phyloP scores from a whole-genome alignment of 228 moss, liverwort and hornwort species.

The Sphagnum fallax region DNA sequence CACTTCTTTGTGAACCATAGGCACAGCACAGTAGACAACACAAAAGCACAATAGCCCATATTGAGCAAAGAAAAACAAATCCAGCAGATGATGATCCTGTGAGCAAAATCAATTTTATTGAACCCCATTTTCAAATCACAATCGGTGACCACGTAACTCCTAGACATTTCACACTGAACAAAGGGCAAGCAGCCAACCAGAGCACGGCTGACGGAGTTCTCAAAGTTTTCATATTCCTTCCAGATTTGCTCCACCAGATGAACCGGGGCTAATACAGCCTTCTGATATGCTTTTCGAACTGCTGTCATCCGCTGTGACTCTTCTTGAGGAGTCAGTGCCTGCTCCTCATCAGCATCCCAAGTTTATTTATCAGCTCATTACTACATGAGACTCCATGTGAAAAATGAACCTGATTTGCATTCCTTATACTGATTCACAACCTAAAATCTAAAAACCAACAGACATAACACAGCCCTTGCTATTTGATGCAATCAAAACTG shows the following conservation, averaged over 20 bases:
- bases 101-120: constrained; percentile 51
- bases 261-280: constrained; percentile 83
- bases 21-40: constrained; percentile 13
- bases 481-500: no score
- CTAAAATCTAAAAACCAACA: no score
- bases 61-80: constrained; percentile 23
- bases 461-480: no score
- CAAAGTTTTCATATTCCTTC: constrained; percentile 99
- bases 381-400: neutral
- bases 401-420: neutral
- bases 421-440: no score
- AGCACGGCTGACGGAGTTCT: constrained; percentile 95
- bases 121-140: constrained; percentile 56
- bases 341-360: constrained; percentile 30
- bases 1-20: constrained; percentile 18
- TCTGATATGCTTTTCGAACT: constrained; percentile 96
- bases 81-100: constrained; percentile 15
- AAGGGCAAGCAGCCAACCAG: constrained; percentile 81
- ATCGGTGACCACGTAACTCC: constrained; percentile 33
- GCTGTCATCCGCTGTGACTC: constrained; percentile 96
- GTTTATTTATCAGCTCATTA: neutral
- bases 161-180: constrained; percentile 46
- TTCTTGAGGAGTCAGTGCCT: constrained; percentile 76
- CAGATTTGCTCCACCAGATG: constrained; percentile 87
- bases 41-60: constrained; percentile 15